A percentile compares a stretch with the other conserved stretches of the same genome.
phyloP scores from a whole-genome alignment of 345 rosid species.

The Erodium maritimum region DNA sequence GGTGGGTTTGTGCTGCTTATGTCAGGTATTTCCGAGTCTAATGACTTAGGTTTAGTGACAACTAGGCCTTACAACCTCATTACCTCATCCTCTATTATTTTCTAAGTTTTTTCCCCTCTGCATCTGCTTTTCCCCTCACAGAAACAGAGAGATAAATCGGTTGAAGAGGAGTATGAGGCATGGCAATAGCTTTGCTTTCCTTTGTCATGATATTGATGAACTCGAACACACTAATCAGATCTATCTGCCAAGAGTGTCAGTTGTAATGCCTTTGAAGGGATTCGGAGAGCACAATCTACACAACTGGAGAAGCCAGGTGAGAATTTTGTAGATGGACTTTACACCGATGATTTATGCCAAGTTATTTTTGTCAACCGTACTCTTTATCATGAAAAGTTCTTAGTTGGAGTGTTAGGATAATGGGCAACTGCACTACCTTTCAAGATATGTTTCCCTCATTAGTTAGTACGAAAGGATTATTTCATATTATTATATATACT shows the following conservation, averaged over 20 bases:
- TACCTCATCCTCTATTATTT: not conserved
- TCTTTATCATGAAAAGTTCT: not conserved
- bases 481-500: no score
- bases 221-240: conserved; percentile 80
- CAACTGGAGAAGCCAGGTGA: conserved; percentile 96
- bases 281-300: conserved; percentile 91
- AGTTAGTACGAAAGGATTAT: no score
- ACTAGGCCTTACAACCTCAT: not conserved
- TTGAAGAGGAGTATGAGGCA: conserved; percentile 47
- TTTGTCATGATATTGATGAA: conserved; percentile 61
- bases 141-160: conserved; percentile 72
- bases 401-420: not conserved
- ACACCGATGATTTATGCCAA: not conserved
- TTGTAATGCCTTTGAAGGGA: conserved; percentile 94
- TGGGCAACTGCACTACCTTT: not conserved
- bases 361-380: not conserved
- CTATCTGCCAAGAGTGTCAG: conserved; percentile 69
- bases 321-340: conserved; percentile 7
- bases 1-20: conserved; percentile 80
- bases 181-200: conserved; percentile 88
- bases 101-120: not conserved
- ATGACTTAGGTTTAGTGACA: not conserved
- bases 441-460: not conserved
- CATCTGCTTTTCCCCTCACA: conserved; percentile 10
- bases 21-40: conserved; percentile 53